Evolutionary conservation across 306 rosid genomes (phyloP).

Genomic region (Dryas drummondii): DNA sequence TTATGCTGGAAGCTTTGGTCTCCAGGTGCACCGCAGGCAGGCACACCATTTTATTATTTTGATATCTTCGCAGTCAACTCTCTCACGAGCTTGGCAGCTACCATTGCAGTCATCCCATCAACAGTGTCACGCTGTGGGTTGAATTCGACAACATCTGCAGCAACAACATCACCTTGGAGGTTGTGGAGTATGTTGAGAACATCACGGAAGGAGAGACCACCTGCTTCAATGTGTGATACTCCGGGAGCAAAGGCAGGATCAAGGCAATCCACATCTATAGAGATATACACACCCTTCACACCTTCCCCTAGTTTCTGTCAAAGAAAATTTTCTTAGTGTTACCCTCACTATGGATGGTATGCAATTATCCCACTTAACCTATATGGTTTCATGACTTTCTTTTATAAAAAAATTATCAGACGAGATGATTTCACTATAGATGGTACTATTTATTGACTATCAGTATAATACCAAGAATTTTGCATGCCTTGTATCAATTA

Average conservation of each 20-base stretch:
- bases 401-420: background rate
- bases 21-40: background rate
- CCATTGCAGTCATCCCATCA: constrained; percentile 99
- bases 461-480: background rate
- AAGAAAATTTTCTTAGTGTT: constrained; percentile 3
- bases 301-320: constrained; percentile 94
- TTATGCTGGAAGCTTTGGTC: constrained; percentile 4
- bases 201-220: constrained; percentile 92
- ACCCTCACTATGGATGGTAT: background rate
- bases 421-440: background rate
- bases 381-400: no score
- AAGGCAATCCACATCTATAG: constrained; percentile 87
- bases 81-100: constrained; percentile 93
- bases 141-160: constrained; percentile 84
- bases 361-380: background rate
- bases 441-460: background rate
- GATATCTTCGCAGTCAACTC: constrained; percentile 86
- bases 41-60: constrained; percentile 33
- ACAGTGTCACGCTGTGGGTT: constrained; percentile 96
- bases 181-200: constrained; percentile 86
- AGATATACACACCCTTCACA: constrained; percentile 83
- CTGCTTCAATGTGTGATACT: constrained; percentile 96
- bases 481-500: background rate
- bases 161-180: constrained; percentile 84
- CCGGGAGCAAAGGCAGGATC: constrained; percentile 99